Evolutionary conservation across 2,329 filamentous ascomycete species (phyloP).

Genomic region (Helminthosporium solani): DNA sequence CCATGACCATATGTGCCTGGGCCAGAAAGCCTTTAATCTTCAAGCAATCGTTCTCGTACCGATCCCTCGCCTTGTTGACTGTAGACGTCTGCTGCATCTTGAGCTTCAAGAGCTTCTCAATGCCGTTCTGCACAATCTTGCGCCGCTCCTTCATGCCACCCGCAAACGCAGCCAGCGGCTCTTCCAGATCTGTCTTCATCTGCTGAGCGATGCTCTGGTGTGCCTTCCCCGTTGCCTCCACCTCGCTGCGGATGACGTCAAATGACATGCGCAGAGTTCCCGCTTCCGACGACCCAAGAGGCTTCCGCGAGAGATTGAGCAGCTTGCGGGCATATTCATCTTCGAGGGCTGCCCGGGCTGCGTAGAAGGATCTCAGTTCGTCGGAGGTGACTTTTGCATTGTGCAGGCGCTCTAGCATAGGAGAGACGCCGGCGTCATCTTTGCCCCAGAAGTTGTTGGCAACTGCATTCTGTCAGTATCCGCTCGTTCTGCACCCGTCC

Average conservation of each 20-base stretch:
- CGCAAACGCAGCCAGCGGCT: slow-evolving; percentile 85
- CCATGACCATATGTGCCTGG: slow-evolving; percentile 99
- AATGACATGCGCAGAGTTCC: slow-evolving; percentile 82
- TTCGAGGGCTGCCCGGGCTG: slow-evolving; percentile 86
- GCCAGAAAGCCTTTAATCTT: slow-evolving; percentile 98
- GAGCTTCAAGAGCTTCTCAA: slow-evolving; percentile 89
- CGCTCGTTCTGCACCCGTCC: not conserved
- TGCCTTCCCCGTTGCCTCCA: slow-evolving; percentile 91
- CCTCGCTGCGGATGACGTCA: slow-evolving; percentile 83
- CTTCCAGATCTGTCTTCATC: slow-evolving; percentile 95
- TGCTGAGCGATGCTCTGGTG: slow-evolving; percentile 87
- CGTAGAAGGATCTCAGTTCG: slow-evolving; percentile 90
- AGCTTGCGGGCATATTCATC: slow-evolving; percentile 95
- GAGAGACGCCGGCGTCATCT: slow-evolving; percentile 92
- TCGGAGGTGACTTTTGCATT: slow-evolving; percentile 92
- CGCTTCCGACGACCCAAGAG: slow-evolving; percentile 82
- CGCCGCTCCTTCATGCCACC: slow-evolving; percentile 94
- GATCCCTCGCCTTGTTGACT: slow-evolving; percentile 95
- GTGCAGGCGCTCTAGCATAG: slow-evolving; percentile 91
- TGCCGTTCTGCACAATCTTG: slow-evolving; percentile 92
- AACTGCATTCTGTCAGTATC: slow-evolving; percentile 59
- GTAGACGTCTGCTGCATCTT: slow-evolving; percentile 88
- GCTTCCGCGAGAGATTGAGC: slow-evolving; percentile 79
- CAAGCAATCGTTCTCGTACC: slow-evolving; percentile 95
- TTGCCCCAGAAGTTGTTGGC: slow-evolving; percentile 99